A percentile compares a stretch with the other conserved stretches of the same genome.
These are phyloP conservation scores for Tetrahymena malaccensis DNA, from an alignment of 73 alveolate species.

Conservation along the genomic window DNA sequence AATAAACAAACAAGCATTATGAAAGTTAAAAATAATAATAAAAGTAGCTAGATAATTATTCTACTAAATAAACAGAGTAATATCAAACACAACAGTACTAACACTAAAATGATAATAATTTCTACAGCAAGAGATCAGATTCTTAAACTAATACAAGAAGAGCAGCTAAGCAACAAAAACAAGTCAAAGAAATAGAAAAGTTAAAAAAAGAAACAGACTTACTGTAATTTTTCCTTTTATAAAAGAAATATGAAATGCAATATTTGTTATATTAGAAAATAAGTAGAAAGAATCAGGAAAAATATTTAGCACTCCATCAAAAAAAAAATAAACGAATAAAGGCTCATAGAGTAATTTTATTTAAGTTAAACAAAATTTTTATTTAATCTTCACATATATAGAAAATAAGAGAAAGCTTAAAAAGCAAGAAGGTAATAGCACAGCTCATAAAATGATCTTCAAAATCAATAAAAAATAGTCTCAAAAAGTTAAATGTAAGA, in stretches of 20 bases:
- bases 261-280: background rate
- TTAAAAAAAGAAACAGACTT: background rate
- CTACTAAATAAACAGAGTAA: background rate
- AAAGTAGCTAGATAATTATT: background rate
- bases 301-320: background rate
- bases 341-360: background rate
- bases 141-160: background rate
- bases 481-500: background rate
- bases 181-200: background rate
- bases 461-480: background rate
- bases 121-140: background rate
- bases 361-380: background rate
- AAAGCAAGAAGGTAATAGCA: background rate
- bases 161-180: background rate
- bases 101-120: background rate
- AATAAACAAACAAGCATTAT: background rate
- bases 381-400: background rate
- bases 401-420: background rate
- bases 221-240: background rate
- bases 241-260: background rate
- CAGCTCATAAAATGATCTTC: background rate
- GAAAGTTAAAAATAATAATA: background rate
- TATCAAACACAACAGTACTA: background rate
- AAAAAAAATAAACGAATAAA: background rate
- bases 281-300: background rate